These are phyloP conservation scores for Mrakia blollopis DNA, from an alignment of 768 basidiomycete species.

Conservation along the genomic window DNA sequence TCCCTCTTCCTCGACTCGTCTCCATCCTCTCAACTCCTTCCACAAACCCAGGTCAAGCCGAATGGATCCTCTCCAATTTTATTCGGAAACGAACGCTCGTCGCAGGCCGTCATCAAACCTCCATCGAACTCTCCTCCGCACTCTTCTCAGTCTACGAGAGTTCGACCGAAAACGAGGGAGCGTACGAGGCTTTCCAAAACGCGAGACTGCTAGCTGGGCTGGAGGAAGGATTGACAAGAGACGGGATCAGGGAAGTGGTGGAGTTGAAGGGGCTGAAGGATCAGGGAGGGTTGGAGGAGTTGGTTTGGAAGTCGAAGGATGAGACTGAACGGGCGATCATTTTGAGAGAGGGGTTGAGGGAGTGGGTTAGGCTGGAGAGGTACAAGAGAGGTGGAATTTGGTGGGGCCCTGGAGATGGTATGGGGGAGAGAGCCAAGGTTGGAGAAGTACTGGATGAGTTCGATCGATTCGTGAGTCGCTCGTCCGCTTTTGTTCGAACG, in stretches of 20 bases:
- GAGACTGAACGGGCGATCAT: constrained; percentile 1
- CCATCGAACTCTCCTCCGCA: constrained; percentile 3
- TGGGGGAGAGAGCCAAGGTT: constrained; percentile 1
- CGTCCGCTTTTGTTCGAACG: background rate
- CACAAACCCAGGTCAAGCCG: constrained; percentile 7
- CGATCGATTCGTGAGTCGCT: constrained; percentile 11
- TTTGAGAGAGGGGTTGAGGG: background rate
- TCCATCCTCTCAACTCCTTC: constrained; percentile 8
- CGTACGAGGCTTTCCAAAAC: constrained; percentile 10
- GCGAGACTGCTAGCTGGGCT: background rate
- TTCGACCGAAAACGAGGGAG: background rate
- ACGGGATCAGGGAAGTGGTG: background rate
- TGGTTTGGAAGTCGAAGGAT: constrained; percentile 4
- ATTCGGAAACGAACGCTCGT: background rate
- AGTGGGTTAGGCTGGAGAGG: constrained; percentile 3
- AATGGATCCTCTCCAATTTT: background rate
- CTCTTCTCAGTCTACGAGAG: constrained; percentile 13
- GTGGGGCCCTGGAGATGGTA: constrained; percentile 2
- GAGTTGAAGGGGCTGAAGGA: constrained; percentile 9
- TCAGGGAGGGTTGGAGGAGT: constrained; percentile 8
- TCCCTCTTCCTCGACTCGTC: constrained; percentile 6
- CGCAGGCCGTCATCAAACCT: background rate
- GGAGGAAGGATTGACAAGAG: constrained; percentile 13
- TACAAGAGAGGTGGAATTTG: background rate
- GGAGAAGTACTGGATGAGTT: constrained; percentile 5